A percentile compares a stretch with the other conserved stretches of the same genome.
phyloP scores from a whole-genome alignment of 495 filamentous ascomycete species.

The Bryoglossum gracile region DNA sequence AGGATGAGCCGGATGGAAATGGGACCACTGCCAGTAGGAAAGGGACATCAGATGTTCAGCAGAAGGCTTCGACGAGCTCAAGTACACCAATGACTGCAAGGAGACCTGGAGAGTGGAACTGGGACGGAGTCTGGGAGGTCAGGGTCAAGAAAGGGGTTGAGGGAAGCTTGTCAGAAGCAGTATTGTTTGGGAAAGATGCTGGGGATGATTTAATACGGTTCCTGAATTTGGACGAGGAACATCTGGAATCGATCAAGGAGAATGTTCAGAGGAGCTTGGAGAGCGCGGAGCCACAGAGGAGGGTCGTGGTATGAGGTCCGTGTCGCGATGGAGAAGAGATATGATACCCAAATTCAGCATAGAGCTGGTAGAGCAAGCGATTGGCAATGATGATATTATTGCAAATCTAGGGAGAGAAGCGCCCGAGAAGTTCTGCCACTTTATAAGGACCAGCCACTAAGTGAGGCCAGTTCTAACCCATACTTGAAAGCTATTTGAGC shows the following conservation, averaged over 20 bases:
- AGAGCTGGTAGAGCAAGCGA: too few species aligned
- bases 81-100: slow-evolving; percentile 30
- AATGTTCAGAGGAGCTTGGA: slow-evolving; percentile 50
- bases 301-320: slow-evolving; percentile 9
- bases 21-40: neutral
- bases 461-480: too few species aligned
- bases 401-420: too few species aligned
- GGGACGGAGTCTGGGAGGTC: slow-evolving; percentile 91
- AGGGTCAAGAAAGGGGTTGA: slow-evolving; percentile 70
- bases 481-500: too few species aligned
- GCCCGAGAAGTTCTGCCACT: too few species aligned
- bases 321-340: neutral
- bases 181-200: slow-evolving; percentile 61
- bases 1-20: slow-evolving; percentile 17
- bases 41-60: slow-evolving; percentile 6
- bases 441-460: too few species aligned
- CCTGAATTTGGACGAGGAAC: slow-evolving; percentile 53
- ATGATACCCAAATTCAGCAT: neutral
- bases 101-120: slow-evolving; percentile 81
- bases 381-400: too few species aligned
- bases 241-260: slow-evolving; percentile 51
- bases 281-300: slow-evolving; percentile 17
- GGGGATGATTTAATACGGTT: slow-evolving; percentile 70
- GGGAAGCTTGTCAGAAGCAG: slow-evolving; percentile 66
- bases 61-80: slow-evolving; percentile 6